These are phyloP conservation scores for Termitomyces titanicus DNA, from an alignment of 768 basidiomycete genomes.

Conservation along the genomic window DNA sequence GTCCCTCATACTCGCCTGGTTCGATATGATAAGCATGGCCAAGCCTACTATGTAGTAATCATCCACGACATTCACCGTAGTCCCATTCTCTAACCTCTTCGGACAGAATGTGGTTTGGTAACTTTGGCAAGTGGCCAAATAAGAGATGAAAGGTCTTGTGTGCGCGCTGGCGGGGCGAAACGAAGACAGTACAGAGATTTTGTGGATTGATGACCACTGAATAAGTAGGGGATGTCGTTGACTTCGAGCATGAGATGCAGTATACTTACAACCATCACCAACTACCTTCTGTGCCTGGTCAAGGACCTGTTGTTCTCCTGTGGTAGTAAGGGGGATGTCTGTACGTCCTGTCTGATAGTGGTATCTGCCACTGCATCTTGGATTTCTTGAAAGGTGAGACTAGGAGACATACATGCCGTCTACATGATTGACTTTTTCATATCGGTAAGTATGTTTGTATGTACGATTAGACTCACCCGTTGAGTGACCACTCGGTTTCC, in stretches of 20 bases:
- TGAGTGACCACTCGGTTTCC: slow-evolving; percentile 92
- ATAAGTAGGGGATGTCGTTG: background rate
- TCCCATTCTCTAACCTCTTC: slow-evolving; percentile 85
- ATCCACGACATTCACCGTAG: slow-evolving; percentile 43
- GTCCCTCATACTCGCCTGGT: slow-evolving; percentile 81
- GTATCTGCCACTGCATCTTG: background rate
- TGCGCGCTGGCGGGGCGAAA: slow-evolving; percentile 88
- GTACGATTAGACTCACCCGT: slow-evolving; percentile 47
- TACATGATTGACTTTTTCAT: too few species aligned
- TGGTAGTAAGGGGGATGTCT: slow-evolving; percentile 83
- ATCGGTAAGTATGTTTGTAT: too few species aligned
- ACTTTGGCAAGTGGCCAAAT: slow-evolving; percentile 42
- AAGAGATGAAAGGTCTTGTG: slow-evolving; percentile 83
- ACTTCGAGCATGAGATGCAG: background rate
- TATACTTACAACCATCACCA: slow-evolving; percentile 69
- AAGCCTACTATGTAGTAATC: background rate
- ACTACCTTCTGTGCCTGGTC: slow-evolving; percentile 63
- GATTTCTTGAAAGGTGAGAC: background rate
- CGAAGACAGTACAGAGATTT: slow-evolving; percentile 68
- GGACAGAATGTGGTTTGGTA: slow-evolving; percentile 53
- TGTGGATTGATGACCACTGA: slow-evolving; percentile 75
- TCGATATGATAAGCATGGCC: background rate
- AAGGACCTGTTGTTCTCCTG: slow-evolving; percentile 69
- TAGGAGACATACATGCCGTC: slow-evolving; percentile 55
- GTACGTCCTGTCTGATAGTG: slow-evolving; percentile 70